Conservation (phyloP, 2,329 filamentous ascomycete genomes). For the Calycina herbarum region DNA sequence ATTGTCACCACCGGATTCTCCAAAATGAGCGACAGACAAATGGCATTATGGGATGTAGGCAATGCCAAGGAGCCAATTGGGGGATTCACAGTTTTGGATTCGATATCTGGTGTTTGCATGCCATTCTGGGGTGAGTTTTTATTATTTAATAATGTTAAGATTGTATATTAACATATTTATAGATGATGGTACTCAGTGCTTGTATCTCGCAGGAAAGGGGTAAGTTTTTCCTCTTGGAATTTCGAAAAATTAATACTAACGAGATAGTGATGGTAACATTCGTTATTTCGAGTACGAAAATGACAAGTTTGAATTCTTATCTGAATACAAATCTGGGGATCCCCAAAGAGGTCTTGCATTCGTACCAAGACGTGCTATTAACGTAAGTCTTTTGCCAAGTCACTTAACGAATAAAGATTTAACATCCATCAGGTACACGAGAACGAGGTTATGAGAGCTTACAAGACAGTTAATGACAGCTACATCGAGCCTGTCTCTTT, state of each 20-base stretch:
- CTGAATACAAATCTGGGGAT: conserved; percentile 95
- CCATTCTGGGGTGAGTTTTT: conserved; percentile 81
- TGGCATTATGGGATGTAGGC: conserved; percentile 93
- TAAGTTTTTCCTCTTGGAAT: conserved; percentile 47
- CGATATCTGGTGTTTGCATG: conserved; percentile 97
- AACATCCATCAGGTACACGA: conserved; percentile 68
- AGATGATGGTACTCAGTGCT: conserved; percentile 89
- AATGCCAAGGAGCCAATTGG: conserved; percentile 78
- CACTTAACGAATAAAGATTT: conserved; percentile 22
- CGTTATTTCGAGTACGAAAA: conserved; percentile 98
- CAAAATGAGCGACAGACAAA: conserved; percentile 95
- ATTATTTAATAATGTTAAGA: conserved; percentile 18
- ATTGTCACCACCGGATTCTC: conserved; percentile 97
- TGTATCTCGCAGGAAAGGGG: conserved; percentile 98
- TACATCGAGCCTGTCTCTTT: conserved; percentile 98
- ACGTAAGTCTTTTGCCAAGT: conserved; percentile 52
- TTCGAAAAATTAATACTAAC: conserved; percentile 17
- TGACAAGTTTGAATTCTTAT: conserved; percentile 97
- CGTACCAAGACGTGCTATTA: conserved; percentile 90
- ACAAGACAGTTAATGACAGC: conserved; percentile 92
- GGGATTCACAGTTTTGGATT: conserved; percentile 87
- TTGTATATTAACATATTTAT: conserved; percentile 21
- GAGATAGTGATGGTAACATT: conserved; percentile 86
- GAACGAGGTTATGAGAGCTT: conserved; percentile 92
- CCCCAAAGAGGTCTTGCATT: conserved; percentile 95